These are phyloP conservation scores for Coriaria nepalensis DNA, from an alignment of 306 rosid genomes.

Conservation along the genomic window DNA sequence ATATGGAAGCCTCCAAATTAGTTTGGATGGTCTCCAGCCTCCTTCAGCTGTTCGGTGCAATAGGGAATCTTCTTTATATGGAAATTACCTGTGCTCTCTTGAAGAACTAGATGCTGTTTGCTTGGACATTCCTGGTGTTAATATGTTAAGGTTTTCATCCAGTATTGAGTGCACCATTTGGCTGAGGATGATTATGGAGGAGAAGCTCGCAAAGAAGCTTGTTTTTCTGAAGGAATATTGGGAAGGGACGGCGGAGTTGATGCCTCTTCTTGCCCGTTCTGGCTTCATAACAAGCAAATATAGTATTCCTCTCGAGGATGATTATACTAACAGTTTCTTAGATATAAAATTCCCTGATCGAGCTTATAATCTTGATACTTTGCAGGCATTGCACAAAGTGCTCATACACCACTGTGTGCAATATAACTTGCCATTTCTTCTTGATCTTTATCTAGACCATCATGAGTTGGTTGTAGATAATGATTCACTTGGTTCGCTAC, in stretches of 20 bases:
- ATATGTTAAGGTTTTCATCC: conserved; percentile 47
- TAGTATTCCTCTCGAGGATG: conserved; percentile 24
- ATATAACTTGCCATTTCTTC: conserved; percentile 66
- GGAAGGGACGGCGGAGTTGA: conserved; percentile 70
- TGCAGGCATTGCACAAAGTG: conserved; percentile 60
- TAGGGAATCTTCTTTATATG: conserved; percentile 41
- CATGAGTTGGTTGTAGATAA: conserved; percentile 44
- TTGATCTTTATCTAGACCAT: conserved; percentile 80
- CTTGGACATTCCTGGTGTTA: conserved; percentile 53
- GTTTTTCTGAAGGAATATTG: conserved; percentile 78
- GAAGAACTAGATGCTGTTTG: conserved; percentile 78
- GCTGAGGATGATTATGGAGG: conserved; percentile 66
- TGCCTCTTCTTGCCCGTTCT: conserved; percentile 61
- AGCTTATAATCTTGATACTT: conserved; percentile 19
- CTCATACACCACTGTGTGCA: conserved; percentile 58
- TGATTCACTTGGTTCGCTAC: conserved; percentile 49
- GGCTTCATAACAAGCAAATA: conserved; percentile 46
- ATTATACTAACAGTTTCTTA: conserved; percentile 30
- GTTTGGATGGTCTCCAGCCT: conserved; percentile 58
- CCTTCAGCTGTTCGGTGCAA: conserved; percentile 33
- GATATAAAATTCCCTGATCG: conserved; percentile 19
- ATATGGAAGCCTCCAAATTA: conserved; percentile 68
- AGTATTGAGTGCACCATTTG: conserved; percentile 47
- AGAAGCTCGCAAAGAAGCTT: conserved; percentile 60
- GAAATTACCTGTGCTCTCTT: conserved; percentile 48